Percentiles rank a stretch among this genome's conserved stretches.
Conservation (phyloP, 331 rosid genomes). For the Rhamnella rubrinervis region DNA sequence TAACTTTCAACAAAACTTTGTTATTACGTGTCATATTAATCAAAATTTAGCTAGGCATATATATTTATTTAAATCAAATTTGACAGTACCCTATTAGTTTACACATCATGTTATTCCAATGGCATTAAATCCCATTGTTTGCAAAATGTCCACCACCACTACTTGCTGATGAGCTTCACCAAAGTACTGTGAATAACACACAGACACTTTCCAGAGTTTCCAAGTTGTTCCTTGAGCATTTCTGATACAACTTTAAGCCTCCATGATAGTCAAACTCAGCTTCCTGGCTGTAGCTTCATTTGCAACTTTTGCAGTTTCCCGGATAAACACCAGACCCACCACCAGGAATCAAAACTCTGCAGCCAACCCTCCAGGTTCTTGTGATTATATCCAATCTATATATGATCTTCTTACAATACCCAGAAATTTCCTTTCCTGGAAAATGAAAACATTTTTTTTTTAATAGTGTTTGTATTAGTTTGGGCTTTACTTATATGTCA, state of each 20-base stretch:
- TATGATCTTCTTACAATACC: not conserved
- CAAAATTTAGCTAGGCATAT: too few species aligned
- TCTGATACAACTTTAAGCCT: conserved; percentile 5
- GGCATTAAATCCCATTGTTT: conserved; percentile 20
- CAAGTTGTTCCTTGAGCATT: not conserved
- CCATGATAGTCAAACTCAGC: conserved; percentile 48
- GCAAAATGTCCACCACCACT: conserved; percentile 28
- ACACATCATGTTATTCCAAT: conserved; percentile 16
- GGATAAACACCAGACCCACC: conserved; percentile 16
- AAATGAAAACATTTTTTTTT: not conserved
- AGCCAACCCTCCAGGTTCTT: conserved; percentile 26
- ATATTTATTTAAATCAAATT: too few species aligned
- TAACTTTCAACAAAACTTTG: too few species aligned
- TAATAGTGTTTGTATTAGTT: not conserved
- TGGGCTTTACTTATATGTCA: not conserved
- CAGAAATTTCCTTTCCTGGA: not conserved
- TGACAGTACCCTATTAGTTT: too few species aligned
- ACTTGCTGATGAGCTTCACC: conserved; percentile 36
- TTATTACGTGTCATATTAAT: too few species aligned
- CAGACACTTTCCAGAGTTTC: conserved; percentile 16
- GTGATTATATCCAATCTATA: not conserved
- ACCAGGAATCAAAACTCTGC: conserved; percentile 6
- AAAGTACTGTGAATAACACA: conserved; percentile 16
- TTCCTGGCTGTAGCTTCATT: conserved; percentile 40
- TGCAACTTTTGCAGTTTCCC: conserved; percentile 36